These are phyloP conservation scores for Micractinium conductrix DNA, from an alignment of 139 green algal species.

Conservation along the genomic window DNA sequence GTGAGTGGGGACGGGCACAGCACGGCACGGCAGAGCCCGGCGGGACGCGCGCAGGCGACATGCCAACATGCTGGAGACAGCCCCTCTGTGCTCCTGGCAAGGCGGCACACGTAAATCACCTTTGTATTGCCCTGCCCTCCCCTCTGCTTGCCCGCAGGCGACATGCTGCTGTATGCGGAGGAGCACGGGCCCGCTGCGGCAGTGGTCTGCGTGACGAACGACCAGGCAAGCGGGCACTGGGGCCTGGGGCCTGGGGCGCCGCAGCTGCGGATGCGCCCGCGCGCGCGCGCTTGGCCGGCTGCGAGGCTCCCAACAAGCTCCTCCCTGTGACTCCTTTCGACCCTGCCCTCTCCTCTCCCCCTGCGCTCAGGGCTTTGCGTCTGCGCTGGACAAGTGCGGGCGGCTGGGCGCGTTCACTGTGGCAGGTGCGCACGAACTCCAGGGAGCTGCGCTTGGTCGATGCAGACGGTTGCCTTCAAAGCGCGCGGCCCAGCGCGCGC, in stretches of 20 bases:
- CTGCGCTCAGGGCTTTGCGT: slow-evolving; percentile 11
- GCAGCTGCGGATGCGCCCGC: no score
- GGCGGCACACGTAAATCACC: neutral
- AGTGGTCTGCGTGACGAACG: slow-evolving; percentile 10
- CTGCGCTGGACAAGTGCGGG: slow-evolving; percentile 1
- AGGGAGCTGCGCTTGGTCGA: no score
- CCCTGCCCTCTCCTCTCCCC: no score
- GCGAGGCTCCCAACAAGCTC: no score
- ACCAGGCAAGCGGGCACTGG: neutral
- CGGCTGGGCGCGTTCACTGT: slow-evolving; percentile 14
- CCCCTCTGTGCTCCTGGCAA: neutral
- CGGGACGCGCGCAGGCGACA: no score
- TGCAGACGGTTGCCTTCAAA: no score
- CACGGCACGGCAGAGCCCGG: no score
- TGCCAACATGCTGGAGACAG: no score
- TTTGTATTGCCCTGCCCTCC: neutral
- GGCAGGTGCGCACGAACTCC: slow-evolving; percentile 11
- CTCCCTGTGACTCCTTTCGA: no score
- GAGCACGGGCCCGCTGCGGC: neutral
- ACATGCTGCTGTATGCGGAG: slow-evolving; percentile 6
- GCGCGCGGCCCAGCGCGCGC: no score
- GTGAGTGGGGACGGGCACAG: neutral
- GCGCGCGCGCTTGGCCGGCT: no score
- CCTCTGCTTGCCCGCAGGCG: neutral
- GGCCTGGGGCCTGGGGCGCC: no score